These are phyloP conservation scores for Fusarium phyllophilum DNA, from an alignment of 2,329 filamentous ascomycete genomes.

Conservation along the genomic window DNA sequence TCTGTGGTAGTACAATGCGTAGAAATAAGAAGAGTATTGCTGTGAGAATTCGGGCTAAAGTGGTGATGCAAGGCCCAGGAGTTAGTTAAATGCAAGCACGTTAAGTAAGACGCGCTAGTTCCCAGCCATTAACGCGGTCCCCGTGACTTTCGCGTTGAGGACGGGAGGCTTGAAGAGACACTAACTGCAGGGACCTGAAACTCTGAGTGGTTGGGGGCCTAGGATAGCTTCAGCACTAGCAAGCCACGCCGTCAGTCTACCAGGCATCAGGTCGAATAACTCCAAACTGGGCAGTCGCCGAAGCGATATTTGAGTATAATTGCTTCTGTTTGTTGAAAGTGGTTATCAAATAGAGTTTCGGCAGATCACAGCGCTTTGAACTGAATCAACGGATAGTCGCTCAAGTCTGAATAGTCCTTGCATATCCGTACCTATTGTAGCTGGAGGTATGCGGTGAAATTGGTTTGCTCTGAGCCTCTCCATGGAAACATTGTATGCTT, in stretches of 20 bases:
- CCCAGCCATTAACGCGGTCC: conserved; percentile 34
- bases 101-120: conserved; percentile 35
- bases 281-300: conserved; percentile 6
- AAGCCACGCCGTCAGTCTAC: conserved; percentile 22
- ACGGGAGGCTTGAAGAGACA: conserved; percentile 6
- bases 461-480: background rate
- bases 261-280: background rate
- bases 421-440: background rate
- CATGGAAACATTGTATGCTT: background rate
- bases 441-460: background rate
- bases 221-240: conserved; percentile 24
- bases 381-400: background rate
- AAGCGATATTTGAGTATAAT: background rate
- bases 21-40: conserved; percentile 1
- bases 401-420: background rate
- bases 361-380: background rate
- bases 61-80: conserved; percentile 31
- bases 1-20: conserved; percentile 1
- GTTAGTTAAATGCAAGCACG: conserved; percentile 28
- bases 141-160: conserved; percentile 39
- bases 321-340: background rate
- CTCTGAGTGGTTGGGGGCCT: conserved; percentile 32
- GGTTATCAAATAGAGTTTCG: background rate
- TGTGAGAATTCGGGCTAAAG: conserved; percentile 22
- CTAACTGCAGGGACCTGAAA: conserved; percentile 10